Percentiles rank a stretch among this genome's conserved stretches.
phyloP scores from a whole-genome alignment of 371 early-diverging fungal genomes.

The Lichtheimia hyalospora region DNA sequence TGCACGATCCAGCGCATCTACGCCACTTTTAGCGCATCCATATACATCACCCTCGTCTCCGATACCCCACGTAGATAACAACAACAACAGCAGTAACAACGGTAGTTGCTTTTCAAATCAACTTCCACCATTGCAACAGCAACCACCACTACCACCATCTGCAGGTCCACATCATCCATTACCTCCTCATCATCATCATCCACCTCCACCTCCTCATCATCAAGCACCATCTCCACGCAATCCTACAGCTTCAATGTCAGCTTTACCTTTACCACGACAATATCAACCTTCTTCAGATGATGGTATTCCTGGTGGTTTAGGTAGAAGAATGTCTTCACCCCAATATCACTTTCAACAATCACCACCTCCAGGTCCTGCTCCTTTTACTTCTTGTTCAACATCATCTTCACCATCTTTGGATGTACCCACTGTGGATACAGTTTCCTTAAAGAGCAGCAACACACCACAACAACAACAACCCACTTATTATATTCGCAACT shows the following conservation, averaged over 20 bases:
- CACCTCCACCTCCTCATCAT: too few species aligned
- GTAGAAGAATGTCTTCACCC: constrained; percentile 9
- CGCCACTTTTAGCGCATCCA: constrained; percentile 30
- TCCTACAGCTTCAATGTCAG: constrained; percentile 8
- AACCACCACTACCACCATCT: constrained; percentile 1
- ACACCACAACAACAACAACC: constrained; percentile 1
- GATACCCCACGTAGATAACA: constrained; percentile 17
- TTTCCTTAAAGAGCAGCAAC: constrained; percentile 34
- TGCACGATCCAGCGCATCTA: constrained; percentile 33
- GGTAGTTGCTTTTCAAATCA: constrained; percentile 16
- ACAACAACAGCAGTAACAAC: neutral
- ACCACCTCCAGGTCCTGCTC: neutral
- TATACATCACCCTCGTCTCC: constrained; percentile 16
- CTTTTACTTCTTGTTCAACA: constrained; percentile 10
- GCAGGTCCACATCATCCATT: too few species aligned
- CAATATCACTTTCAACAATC: constrained; percentile 15
- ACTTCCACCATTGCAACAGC: constrained; percentile 13
- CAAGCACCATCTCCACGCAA: constrained; percentile 16
- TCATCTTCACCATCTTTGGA: constrained; percentile 12
- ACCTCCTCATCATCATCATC: too few species aligned
- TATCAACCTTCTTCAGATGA: neutral
- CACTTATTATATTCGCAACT: constrained; percentile 41
- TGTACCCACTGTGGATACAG: constrained; percentile 33
- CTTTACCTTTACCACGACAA: constrained; percentile 5
- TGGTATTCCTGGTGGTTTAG: neutral